These are phyloP conservation scores for Phytopythium ostracodes DNA, from an alignment of 352 stramenopile genomes.

Conservation along the genomic window DNA sequence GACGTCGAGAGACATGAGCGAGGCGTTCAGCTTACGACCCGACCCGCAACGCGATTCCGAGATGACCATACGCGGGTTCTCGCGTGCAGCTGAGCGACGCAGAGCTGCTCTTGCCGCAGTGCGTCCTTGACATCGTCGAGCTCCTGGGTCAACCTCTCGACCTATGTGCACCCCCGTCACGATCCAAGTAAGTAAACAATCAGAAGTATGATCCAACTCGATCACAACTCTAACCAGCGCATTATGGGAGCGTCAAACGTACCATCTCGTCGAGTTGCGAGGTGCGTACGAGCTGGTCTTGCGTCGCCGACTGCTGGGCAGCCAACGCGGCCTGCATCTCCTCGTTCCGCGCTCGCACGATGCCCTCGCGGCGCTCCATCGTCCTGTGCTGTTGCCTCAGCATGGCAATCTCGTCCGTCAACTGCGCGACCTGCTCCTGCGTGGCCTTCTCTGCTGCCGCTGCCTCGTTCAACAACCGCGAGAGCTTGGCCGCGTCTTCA, in stretches of 20 bases:
- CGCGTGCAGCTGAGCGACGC: conserved; percentile 25
- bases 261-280: conserved; percentile 22
- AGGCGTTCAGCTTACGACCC: neutral
- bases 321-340: conserved; percentile 12
- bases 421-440: conserved; percentile 30
- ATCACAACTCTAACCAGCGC: neutral
- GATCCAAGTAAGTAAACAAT: neutral
- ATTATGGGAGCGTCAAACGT: neutral
- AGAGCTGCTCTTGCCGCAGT: conserved; percentile 25
- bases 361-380: conserved; percentile 18
- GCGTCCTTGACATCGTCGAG: conserved; percentile 36
- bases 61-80: conserved; percentile 18
- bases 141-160: conserved; percentile 20
- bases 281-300: conserved; percentile 10
- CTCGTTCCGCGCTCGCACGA: conserved; percentile 18
- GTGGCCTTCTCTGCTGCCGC: neutral
- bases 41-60: neutral
- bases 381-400: conserved; percentile 27
- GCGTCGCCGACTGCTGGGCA: conserved; percentile 8
- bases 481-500: conserved; percentile 1
- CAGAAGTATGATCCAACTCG: neutral
- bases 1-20: neutral
- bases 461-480: neutral
- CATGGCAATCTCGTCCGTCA: conserved; percentile 39
- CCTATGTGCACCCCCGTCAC: conserved; percentile 12